phyloP scores from a whole-genome alignment of 2,329 filamentous ascomycete species.

The Fusarium torreyae region DNA sequence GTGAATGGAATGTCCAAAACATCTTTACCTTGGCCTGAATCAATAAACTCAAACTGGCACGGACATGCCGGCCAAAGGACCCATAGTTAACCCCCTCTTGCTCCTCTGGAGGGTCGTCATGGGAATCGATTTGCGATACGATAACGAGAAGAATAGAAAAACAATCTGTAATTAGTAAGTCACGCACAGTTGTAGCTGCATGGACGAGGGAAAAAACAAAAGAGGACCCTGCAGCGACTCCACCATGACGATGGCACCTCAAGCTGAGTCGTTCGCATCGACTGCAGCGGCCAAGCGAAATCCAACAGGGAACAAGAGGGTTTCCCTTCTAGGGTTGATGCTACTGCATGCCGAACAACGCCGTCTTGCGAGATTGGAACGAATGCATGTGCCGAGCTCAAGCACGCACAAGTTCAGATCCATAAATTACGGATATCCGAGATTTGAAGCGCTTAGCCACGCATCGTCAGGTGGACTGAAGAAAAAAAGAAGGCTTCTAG shows the following conservation, averaged over 20 bases:
- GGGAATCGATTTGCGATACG: constrained; percentile 24
- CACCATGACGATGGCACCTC: constrained; percentile 41
- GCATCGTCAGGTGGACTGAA: constrained; percentile 30
- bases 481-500: constrained; percentile 22
- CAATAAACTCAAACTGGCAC: constrained; percentile 4
- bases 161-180: constrained; percentile 35
- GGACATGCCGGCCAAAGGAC: constrained; percentile 13
- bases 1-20: neutral
- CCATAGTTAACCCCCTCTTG: constrained; percentile 18
- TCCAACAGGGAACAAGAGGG: constrained; percentile 7
- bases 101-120: constrained; percentile 21
- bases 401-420: neutral
- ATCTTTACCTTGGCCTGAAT: constrained; percentile 6
- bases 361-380: constrained; percentile 9
- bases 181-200: constrained; percentile 31
- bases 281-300: constrained; percentile 17
- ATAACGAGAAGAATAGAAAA: constrained; percentile 25
- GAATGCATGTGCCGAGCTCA: neutral
- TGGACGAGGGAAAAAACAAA: constrained; percentile 34
- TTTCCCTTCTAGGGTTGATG: constrained; percentile 2
- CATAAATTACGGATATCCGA: constrained; percentile 1
- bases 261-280: constrained; percentile 21
- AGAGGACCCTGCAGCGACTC: constrained; percentile 43
- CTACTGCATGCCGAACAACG: constrained; percentile 3
- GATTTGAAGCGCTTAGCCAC: constrained; percentile 2